These are phyloP conservation scores for Stentor roeselii DNA, from an alignment of 73 alveolate species.

Conservation along the genomic window DNA sequence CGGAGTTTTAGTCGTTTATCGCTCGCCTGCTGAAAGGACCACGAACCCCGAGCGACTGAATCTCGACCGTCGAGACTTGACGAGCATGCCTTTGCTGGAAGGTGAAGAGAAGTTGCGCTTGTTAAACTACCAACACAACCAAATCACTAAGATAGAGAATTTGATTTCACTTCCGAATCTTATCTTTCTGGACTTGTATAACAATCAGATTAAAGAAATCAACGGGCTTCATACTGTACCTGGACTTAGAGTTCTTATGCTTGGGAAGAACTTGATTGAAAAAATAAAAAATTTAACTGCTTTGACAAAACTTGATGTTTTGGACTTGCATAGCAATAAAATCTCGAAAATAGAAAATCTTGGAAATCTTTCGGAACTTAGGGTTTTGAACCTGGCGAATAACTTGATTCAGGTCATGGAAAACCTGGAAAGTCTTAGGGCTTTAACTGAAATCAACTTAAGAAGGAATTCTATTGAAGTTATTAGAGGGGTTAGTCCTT, in stretches of 20 bases:
- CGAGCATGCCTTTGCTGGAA: constrained; percentile 82
- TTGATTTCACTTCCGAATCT: constrained; percentile 68
- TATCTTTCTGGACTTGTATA: constrained; percentile 69
- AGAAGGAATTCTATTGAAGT: constrained; percentile 72
- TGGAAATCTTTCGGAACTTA: constrained; percentile 46
- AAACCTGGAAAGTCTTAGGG: constrained; percentile 51
- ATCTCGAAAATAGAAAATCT: constrained; percentile 70
- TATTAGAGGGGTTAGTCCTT: constrained; percentile 48
- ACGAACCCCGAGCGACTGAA: constrained; percentile 66
- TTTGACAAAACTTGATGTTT: constrained; percentile 66
- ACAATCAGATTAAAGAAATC: constrained; percentile 69
- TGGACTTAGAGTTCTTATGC: constrained; percentile 62
- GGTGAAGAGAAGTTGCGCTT: constrained; percentile 80
- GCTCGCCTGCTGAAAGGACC: constrained; percentile 65
- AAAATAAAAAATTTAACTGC: constrained; percentile 60
- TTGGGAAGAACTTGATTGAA: constrained; percentile 66
- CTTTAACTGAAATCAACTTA: constrained; percentile 64
- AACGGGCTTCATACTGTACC: constrained; percentile 69
- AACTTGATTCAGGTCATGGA: constrained; percentile 59
- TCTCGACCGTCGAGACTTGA: constrained; percentile 71
- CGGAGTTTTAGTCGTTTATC: constrained; percentile 66
- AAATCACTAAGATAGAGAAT: constrained; percentile 58
- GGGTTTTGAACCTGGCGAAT: constrained; percentile 68
- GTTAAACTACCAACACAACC: constrained; percentile 61
- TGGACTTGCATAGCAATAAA: constrained; percentile 74